Conservation (phyloP, 768 basidiomycete species). For the Dentipellis fragilis region DNA sequence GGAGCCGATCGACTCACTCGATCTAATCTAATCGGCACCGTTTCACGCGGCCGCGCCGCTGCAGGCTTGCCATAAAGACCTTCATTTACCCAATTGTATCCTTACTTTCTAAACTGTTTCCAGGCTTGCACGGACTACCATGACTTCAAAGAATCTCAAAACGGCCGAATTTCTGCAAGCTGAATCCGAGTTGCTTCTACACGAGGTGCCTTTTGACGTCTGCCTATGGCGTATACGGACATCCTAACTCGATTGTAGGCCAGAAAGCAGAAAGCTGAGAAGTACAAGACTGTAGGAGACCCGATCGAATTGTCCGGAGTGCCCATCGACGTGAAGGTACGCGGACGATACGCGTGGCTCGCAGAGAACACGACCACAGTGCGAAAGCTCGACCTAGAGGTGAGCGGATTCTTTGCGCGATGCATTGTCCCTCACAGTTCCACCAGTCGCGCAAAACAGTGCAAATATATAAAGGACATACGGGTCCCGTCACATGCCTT, state of each 20-base stretch:
- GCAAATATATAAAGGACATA: constrained; percentile 74
- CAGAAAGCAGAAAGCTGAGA: constrained; percentile 63
- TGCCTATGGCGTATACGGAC: neutral
- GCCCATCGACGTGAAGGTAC: constrained; percentile 59
- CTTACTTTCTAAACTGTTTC: too few species aligned
- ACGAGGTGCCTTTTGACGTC: constrained; percentile 29
- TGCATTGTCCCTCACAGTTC: neutral
- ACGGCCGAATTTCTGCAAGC: constrained; percentile 8
- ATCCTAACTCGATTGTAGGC: constrained; percentile 30
- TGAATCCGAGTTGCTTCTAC: constrained; percentile 45
- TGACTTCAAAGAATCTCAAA: neutral
- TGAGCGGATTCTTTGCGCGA: constrained; percentile 20
- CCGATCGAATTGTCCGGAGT: constrained; percentile 74
- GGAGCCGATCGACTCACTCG: too few species aligned
- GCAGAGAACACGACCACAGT: constrained; percentile 78
- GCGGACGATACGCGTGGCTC: constrained; percentile 67
- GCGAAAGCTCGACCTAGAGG: constrained; percentile 70
- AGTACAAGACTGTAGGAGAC: constrained; percentile 60
- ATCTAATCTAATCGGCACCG: too few species aligned
- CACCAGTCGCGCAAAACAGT: constrained; percentile 70
- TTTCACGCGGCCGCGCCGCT: too few species aligned
- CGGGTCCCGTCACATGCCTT: constrained; percentile 80
- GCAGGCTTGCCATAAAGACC: too few species aligned
- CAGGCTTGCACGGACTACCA: neutral
- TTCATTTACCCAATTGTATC: neutral